A percentile compares a stretch with the other conserved stretches of the same genome.
phyloP scores from a whole-genome alignment of 495 filamentous ascomycete genomes.

The Penicillium verhagenii region DNA sequence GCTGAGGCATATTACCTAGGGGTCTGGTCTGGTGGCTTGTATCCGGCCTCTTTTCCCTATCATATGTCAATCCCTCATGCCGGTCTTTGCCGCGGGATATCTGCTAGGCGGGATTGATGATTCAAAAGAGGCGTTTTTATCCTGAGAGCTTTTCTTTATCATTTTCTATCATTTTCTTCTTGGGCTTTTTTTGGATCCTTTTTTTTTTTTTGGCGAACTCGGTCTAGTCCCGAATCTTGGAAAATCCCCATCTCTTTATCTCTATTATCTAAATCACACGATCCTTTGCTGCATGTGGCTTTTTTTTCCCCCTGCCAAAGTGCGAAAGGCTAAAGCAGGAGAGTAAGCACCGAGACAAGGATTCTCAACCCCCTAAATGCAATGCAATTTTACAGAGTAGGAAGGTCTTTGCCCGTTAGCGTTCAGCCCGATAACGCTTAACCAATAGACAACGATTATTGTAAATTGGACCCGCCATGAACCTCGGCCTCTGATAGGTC shows the following conservation, averaged over 20 bases:
- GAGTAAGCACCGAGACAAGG: neutral
- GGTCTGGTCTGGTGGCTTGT: neutral
- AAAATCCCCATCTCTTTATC: neutral
- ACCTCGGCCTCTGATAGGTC: neutral
- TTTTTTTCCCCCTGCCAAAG: no score
- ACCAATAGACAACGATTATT: neutral
- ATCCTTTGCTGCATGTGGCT: neutral
- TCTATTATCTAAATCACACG: neutral
- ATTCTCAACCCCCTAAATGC: neutral
- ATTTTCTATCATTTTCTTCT: neutral
- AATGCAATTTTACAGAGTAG: neutral
- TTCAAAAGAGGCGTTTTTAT: no score
- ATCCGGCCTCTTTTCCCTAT: neutral
- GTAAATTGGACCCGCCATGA: neutral
- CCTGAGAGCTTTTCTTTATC: no score
- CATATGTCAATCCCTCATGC: neutral
- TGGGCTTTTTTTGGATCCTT: no score
- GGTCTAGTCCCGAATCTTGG: neutral
- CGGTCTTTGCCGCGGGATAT: neutral
- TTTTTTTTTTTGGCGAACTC: neutral
- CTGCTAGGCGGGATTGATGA: neutral
- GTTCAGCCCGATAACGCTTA: neutral
- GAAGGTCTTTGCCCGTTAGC: constrained; percentile 1
- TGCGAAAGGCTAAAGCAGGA: neutral
- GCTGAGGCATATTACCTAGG: constrained; percentile 25